Conservation (phyloP, 139 green algal genomes). For the Limnomonas spitsbergensis region DNA sequence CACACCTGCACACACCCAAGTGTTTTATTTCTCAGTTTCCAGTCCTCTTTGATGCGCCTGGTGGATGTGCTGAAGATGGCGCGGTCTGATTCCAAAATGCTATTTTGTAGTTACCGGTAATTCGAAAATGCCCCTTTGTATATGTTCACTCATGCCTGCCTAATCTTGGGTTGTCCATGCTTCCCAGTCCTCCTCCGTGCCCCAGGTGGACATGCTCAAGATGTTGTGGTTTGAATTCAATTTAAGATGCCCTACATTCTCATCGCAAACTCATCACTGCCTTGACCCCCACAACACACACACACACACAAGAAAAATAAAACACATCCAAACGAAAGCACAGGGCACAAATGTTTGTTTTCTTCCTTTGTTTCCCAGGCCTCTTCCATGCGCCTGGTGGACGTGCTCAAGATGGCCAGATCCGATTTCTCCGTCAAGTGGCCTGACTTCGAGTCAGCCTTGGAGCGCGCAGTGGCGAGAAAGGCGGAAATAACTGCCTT, state of each 20-base stretch:
- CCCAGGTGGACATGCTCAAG: no score
- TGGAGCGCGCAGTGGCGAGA: not conserved
- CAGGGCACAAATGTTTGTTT: not conserved
- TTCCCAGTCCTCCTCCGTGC: no score
- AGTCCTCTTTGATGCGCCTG: not conserved
- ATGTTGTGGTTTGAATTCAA: not conserved
- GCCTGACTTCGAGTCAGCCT: conserved; percentile 2
- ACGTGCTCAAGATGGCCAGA: conserved; percentile 6
- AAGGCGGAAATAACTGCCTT: no score
- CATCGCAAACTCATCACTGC: not conserved
- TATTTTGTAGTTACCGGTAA: no score
- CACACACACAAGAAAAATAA: no score
- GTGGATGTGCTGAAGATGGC: conserved; percentile 14
- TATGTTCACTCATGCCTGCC: no score
- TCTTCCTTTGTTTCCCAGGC: not conserved
- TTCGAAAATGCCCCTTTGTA: no score
- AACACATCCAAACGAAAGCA: no score
- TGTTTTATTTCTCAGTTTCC: not conserved
- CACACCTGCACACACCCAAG: no score
- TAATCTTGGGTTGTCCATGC: no score
- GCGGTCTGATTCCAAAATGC: no score
- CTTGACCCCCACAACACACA: not conserved
- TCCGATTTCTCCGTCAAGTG: not conserved
- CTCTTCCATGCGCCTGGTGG: not conserved
- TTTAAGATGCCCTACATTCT: not conserved